Conservation (phyloP, 805 yeast species). For the Yarrowia sp. region DNA sequence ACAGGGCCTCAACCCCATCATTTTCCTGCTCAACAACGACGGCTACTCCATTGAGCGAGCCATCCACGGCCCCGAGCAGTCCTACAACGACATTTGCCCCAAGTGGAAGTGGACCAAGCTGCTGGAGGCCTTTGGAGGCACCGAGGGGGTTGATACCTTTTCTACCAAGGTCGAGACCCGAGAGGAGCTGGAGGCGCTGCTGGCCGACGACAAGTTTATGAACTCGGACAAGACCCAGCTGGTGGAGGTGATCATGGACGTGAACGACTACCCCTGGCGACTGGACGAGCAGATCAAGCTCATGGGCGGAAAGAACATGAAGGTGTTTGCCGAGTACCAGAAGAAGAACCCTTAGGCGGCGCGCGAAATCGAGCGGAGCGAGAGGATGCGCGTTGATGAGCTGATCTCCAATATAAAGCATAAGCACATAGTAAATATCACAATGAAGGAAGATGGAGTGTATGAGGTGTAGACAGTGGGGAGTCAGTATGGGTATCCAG, state of each 20-base stretch:
- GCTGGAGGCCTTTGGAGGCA: constrained; percentile 60
- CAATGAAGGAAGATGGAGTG: too few species aligned
- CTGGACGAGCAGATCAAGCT: constrained; percentile 50
- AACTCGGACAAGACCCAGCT: constrained; percentile 54
- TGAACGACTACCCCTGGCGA: constrained; percentile 70
- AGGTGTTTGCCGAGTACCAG: constrained; percentile 43
- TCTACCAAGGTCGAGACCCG: constrained; percentile 52
- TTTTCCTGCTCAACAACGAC: constrained; percentile 78
- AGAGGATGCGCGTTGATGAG: not conserved
- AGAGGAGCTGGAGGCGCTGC: constrained; percentile 52
- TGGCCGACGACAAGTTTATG: constrained; percentile 51
- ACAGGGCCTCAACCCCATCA: constrained; percentile 65
- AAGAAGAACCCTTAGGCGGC: constrained; percentile 13
- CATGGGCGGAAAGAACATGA: constrained; percentile 45
- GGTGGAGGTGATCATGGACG: constrained; percentile 65
- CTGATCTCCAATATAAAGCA: too few species aligned
- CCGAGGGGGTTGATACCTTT: constrained; percentile 45
- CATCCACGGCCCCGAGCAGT: constrained; percentile 76
- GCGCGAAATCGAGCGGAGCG: not conserved
- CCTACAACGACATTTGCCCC: constrained; percentile 82
- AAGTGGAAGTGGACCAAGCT: constrained; percentile 82
- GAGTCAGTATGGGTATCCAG: too few species aligned
- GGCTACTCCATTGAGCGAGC: constrained; percentile 93
- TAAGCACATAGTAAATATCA: too few species aligned
- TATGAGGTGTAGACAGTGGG: too few species aligned